Conservation (phyloP, 164 flowering plant genomes). For the Magnolia kwangsiensis region DNA sequence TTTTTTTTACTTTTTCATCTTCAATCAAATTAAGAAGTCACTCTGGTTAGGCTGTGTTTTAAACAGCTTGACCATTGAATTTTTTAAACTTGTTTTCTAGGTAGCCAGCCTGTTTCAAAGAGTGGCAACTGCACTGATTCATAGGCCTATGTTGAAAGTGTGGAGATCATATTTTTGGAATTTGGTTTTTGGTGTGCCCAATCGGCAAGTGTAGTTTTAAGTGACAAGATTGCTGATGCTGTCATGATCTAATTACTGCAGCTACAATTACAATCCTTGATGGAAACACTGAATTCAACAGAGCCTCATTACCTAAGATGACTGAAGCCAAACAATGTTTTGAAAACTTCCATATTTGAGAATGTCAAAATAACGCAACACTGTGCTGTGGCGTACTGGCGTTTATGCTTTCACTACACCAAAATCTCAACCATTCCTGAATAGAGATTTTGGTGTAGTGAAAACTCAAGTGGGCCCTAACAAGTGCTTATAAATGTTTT, state of each 20-base stretch:
- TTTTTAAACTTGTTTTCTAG: no score
- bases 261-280: slow-evolving; percentile 79
- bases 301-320: slow-evolving; percentile 90
- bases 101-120: no score
- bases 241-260: slow-evolving; percentile 23
- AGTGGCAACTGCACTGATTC: neutral
- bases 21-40: no score
- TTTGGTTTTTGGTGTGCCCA: neutral
- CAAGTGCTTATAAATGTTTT: no score
- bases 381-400: slow-evolving; percentile 87
- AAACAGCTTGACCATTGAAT: no score
- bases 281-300: slow-evolving; percentile 78
- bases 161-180: neutral
- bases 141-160: neutral
- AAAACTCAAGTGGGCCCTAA: no score
- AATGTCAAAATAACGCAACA: slow-evolving; percentile 67
- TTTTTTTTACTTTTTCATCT: no score
- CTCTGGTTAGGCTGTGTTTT: no score
- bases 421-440: no score
- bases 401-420: slow-evolving; percentile 19
- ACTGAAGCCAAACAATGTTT: slow-evolving; percentile 76
- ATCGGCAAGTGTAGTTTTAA: neutral
- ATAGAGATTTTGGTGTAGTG: no score
- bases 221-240: neutral
- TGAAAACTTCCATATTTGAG: slow-evolving; percentile 66